Conservation (phyloP, 2,329 filamentous ascomycete species). For the Fusarium sp. region DNA sequence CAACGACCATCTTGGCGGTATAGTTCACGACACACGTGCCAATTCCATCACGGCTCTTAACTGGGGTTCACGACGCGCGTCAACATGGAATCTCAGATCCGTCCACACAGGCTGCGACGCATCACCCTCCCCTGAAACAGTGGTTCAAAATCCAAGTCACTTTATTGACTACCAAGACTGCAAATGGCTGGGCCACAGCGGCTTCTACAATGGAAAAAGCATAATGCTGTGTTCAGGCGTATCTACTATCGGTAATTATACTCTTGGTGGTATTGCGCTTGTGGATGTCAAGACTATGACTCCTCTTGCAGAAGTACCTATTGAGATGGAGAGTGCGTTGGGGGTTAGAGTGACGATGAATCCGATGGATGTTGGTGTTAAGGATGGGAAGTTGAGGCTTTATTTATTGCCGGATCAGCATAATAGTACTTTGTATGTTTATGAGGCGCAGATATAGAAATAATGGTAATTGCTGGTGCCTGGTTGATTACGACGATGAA, state of each 20-base stretch:
- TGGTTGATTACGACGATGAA: conserved; percentile 16
- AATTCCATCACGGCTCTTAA: conserved; percentile 56
- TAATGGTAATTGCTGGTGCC: conserved; percentile 24
- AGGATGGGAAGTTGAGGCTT: conserved; percentile 58
- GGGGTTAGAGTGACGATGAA: conserved; percentile 60
- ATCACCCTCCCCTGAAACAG: conserved; percentile 26
- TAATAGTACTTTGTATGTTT: conserved; percentile 60
- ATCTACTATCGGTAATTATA: conserved; percentile 51
- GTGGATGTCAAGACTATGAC: conserved; percentile 60
- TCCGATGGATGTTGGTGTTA: conserved; percentile 59
- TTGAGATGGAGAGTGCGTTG: conserved; percentile 55
- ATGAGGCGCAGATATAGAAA: conserved; percentile 53
- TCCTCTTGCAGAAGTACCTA: conserved; percentile 59
- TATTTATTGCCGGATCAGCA: conserved; percentile 62
- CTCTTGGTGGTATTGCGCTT: conserved; percentile 60
- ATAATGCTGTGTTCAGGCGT: conserved; percentile 63
- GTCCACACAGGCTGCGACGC: conserved; percentile 33
- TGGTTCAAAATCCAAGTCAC: conserved; percentile 55
- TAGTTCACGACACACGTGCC: conserved; percentile 55
- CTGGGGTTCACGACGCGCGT: conserved; percentile 60
- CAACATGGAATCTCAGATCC: conserved; percentile 50
- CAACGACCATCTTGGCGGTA: conserved; percentile 60
- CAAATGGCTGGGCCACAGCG: conserved; percentile 60
- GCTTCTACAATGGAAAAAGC: conserved; percentile 51
- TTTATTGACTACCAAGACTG: conserved; percentile 65